Evolutionary conservation across 306 rosid species (phyloP), one percentile per base, ranked within the genome.

Genomic region (Oxytropis ochrocephala): DNA sequence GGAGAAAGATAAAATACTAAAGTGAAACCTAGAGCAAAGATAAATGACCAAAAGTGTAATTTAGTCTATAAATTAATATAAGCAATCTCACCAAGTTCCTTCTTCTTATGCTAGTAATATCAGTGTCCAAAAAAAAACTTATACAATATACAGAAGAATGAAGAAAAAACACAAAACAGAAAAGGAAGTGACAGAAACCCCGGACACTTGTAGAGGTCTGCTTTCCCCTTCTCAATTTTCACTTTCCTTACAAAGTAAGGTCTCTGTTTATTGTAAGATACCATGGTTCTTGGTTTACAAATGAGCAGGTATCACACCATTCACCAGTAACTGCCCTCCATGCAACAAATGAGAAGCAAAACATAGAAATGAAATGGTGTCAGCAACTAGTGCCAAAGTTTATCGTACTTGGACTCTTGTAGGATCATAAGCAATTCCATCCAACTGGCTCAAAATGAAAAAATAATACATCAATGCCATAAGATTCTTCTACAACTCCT

Each of bases 301-400:
- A 29, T 60, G 2, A 71, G 50, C 86, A 94, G 99, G 76, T 91
- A 70, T 94, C 95, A 18, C 96, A 95, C 73, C 97, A 89, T 74
- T 97, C 99, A 24, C 96, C 99, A 8, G 97, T 95, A 35, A 50
- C 86, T 24, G 95, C 97, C 12, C 89, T 95, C 2, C 95, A 84
- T 51, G 97, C 97, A 69, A 95, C 92, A 2, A 87, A 91, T 83
- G 88, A 89, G 64, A 82, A 75, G 71, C 84, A 83, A 79, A 83
- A 83, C 62, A 63, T 91, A 39, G 96, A 89, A 71, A 66, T 91
- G 73, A 49, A 85, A 55, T 91, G 95, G 92, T 91, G 93, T 80
- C 97, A 88, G 35, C 77, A 72, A 61, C 85, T 86, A 36, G 30
- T 35, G 7, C 87, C 96, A 33, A 84, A 83, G 75, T 91, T 77